Percentiles rank a stretch among this genome's conserved stretches.
Conservation (phyloP, 2,329 filamentous ascomycete species). For the Claviceps sp. region DNA sequence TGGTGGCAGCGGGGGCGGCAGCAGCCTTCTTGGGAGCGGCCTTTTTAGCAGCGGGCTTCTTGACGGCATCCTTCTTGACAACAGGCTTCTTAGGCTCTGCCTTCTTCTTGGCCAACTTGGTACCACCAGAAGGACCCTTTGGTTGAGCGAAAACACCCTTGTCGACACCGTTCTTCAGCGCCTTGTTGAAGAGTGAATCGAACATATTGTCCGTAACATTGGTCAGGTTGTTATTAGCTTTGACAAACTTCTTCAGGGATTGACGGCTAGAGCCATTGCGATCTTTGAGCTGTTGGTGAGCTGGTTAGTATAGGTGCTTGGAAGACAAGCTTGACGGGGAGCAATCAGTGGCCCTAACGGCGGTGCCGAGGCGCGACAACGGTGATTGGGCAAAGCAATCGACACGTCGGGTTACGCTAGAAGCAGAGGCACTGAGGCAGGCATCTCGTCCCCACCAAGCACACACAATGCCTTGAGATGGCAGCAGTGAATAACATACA, state of each 20-base stretch:
- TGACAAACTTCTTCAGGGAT: conserved; percentile 48
- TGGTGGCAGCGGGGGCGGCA: conserved; percentile 25
- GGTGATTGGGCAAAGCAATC: neutral
- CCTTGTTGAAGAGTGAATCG: conserved; percentile 71
- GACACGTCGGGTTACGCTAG: neutral
- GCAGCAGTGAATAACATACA: conserved; percentile 29
- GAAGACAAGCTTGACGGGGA: neutral
- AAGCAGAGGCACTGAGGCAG: neutral
- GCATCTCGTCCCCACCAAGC: neutral
- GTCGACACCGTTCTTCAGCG: conserved; percentile 68
- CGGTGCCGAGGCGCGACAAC: neutral
- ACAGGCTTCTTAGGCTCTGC: conserved; percentile 25
- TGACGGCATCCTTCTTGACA: conserved; percentile 18
- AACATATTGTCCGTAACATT: conserved; percentile 40
- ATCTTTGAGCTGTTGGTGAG: conserved; percentile 39
- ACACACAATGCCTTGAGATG: conserved; percentile 23
- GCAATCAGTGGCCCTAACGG: no score
- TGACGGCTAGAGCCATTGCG: conserved; percentile 49
- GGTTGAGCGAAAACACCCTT: conserved; percentile 79
- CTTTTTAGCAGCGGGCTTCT: conserved; percentile 21
- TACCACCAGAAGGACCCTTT: conserved; percentile 81
- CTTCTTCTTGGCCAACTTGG: conserved; percentile 81
- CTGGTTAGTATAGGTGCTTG: conserved; percentile 23
- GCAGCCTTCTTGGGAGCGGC: conserved; percentile 15
- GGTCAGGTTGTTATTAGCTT: conserved; percentile 38